Percentiles rank a stretch among this genome's conserved stretches.
Evolutionary conservation across 2,329 filamentous ascomycete species (phyloP).

Genomic region (Helotiales sp.): DNA sequence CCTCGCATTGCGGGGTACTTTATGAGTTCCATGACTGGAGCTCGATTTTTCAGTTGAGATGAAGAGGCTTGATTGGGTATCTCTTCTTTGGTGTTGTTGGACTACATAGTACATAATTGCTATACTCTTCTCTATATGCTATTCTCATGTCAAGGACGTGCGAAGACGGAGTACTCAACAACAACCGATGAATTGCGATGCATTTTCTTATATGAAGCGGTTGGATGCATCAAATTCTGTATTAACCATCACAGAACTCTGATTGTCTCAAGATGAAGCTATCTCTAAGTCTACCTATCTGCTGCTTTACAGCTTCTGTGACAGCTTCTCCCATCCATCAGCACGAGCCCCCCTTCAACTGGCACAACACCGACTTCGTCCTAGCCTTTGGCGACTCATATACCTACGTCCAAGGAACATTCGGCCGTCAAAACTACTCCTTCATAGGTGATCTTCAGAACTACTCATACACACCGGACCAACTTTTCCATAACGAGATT

Average conservation of each 20-base stretch:
- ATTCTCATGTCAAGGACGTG: neutral
- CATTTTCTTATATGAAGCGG: no score
- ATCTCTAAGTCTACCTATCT: neutral
- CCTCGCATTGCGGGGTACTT: neutral
- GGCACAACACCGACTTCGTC: constrained; percentile 15
- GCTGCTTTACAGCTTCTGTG: neutral
- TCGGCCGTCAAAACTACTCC: constrained; percentile 50
- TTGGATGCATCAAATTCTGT: no score
- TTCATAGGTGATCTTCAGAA: constrained; percentile 56
- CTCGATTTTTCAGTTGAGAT: neutral
- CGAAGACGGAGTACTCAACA: no score
- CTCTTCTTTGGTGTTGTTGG: neutral
- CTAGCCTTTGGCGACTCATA: constrained; percentile 53
- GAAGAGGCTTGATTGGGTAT: neutral
- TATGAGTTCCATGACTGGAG: neutral
- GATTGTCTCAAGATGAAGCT: neutral
- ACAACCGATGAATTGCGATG: no score
- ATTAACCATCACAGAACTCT: neutral
- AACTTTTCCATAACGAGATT: constrained; percentile 48
- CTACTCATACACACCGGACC: constrained; percentile 43
- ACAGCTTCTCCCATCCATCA: neutral
- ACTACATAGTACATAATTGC: neutral
- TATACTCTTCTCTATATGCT: no score
- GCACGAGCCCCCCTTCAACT: constrained; percentile 13
- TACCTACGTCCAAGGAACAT: constrained; percentile 53